Conservation (phyloP, 805 yeast genomes). For the Debaryomyces hansenii region DNA sequence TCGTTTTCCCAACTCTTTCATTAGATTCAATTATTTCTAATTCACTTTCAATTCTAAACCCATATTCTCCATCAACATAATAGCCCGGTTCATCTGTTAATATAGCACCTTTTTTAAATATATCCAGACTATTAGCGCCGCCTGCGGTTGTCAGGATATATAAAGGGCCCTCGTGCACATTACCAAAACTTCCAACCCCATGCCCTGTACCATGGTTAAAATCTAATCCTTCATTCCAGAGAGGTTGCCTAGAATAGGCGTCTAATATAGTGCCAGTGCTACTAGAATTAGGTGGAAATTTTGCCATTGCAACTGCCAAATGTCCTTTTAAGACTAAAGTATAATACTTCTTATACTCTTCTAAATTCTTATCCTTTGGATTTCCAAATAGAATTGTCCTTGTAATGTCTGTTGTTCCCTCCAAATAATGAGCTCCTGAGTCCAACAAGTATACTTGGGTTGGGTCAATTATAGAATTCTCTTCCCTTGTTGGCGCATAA, state of each 20-base stretch:
- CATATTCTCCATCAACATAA: conserved; percentile 86
- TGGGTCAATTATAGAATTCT: conserved; percentile 62
- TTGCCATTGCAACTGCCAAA: conserved; percentile 75
- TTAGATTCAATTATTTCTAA: conserved; percentile 53
- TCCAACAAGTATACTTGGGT: conserved; percentile 74
- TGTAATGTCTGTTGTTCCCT: conserved; percentile 96
- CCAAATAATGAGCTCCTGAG: conserved; percentile 88
- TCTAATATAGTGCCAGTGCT: conserved; percentile 79
- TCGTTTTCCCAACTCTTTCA: conserved; percentile 37
- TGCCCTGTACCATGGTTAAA: conserved; percentile 97
- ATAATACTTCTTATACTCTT: conserved; percentile 63
- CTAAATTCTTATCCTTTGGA: conserved; percentile 12
- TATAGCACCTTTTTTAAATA: conserved; percentile 60
- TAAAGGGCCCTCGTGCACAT: conserved; percentile 94
- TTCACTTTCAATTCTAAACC: conserved; percentile 87
- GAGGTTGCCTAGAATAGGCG: conserved; percentile 74
- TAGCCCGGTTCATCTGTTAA: conserved; percentile 94
- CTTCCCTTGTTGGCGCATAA: conserved; percentile 64
- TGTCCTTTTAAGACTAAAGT: conserved; percentile 92
- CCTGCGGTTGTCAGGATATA: conserved; percentile 65
- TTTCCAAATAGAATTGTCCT: conserved; percentile 72
- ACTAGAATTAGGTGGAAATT: conserved; percentile 66
- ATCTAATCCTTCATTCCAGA: conserved; percentile 82
- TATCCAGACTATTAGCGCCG: conserved; percentile 49
- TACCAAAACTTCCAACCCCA: conserved; percentile 89